Base-by-base conservation (phyloP, 331 rosid genomes). In the Ulmus americana region DNA sequence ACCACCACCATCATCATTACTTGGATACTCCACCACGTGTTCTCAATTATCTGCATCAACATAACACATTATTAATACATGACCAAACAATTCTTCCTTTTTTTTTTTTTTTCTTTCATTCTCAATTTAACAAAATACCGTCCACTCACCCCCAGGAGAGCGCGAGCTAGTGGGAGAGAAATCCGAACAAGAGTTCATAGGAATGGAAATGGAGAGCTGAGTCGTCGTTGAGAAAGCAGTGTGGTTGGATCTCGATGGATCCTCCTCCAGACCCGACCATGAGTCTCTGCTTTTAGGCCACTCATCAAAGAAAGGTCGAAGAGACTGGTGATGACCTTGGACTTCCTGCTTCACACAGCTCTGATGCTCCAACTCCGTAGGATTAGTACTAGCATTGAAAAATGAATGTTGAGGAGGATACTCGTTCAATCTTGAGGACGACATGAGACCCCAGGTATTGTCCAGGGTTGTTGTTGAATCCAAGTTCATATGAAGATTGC, bases 181-280 rank as follows among this genome's bases (percentile, higher is more conserved):
- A 70, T 85, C 88, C 35, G 35, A 28, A 0, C 86, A 76, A 0
- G 95, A 77, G 18, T 82, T 73, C 84, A 85, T 82, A 5, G 95
- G 95, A 72, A 85, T 85, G 60, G 95, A 85, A 22, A 87, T 87
- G 3, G 95, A 87, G 63, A 87, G 95, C 68, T 81, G 91, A 52
- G 95, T 87, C 52, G 91, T 76, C 68, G 86, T 28, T 28, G 35
- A 87, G 77, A 76, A 80, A 15, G 95, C 78, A 71, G 79, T 72
- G 55, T 82, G 90, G 70, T 80, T 84, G 67, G 95, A 82, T 69
- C 88, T 72, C 64, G 35, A 28, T 28, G 35, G 35, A 28, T 82
- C 85, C 0, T 82, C 88, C 44, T 85, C 91, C 42, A 81, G 78
- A 70, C 85, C 85, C 12, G 84, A 81, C 91, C 95, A 85, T 10